Percentiles rank a stretch among this genome's conserved stretches.
phyloP scores from a whole-genome alignment of 73 alveolate genomes.

The Stentor roeselii region DNA sequence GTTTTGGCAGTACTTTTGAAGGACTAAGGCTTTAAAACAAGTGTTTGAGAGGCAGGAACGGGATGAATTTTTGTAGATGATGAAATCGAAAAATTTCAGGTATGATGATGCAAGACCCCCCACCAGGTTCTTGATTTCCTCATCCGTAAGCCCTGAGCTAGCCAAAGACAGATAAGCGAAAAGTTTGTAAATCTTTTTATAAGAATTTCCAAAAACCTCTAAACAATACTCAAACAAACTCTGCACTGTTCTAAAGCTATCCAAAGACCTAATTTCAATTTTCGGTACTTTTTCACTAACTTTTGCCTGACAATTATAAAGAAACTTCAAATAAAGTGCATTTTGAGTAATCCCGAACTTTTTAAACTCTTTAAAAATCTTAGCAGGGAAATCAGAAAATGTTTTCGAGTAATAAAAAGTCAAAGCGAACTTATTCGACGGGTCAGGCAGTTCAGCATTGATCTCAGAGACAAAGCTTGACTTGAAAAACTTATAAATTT shows the following conservation, averaged over 20 bases:
- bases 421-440: not conserved
- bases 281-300: not conserved
- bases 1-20: not conserved
- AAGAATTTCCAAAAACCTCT: not conserved
- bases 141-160: not conserved
- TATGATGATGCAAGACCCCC: not conserved
- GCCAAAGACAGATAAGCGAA: not conserved
- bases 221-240: not conserved
- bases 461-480: not conserved
- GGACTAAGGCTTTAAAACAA: not conserved
- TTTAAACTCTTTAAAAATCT: not conserved
- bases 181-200: not conserved
- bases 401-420: not conserved
- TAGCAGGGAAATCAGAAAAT: not conserved
- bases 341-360: slow-evolving; percentile 15
- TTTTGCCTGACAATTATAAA: slow-evolving; percentile 6
- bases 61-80: not conserved
- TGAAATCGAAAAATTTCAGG: not conserved
- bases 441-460: not conserved
- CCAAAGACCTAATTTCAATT: not conserved
- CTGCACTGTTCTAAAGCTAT: not conserved
- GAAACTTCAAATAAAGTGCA: slow-evolving; percentile 30
- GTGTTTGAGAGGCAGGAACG: not conserved
- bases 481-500: slow-evolving; percentile 40
- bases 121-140: not conserved